These are phyloP conservation scores for Jatropha podagrica DNA, from an alignment of 441 rosid species.

Conservation along the genomic window DNA sequence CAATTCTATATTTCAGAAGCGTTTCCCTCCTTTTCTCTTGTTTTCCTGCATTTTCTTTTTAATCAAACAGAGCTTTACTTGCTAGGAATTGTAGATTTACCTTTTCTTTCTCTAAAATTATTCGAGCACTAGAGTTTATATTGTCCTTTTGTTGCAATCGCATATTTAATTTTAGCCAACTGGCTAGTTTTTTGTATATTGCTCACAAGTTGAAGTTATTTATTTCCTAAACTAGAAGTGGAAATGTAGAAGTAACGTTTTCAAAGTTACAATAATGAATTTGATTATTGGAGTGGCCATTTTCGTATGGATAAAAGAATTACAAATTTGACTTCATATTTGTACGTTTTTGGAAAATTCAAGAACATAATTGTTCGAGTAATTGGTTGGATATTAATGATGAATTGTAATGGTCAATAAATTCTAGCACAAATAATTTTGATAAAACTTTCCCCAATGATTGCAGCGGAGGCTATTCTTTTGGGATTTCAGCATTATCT, in stretches of 20 bases:
- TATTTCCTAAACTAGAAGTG: neutral
- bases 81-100: neutral
- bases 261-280: neutral
- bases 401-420: neutral
- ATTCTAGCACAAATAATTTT: neutral
- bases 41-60: constrained; percentile 8
- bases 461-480: constrained; percentile 67
- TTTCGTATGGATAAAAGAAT: neutral
- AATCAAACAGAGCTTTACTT: neutral
- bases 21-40: neutral
- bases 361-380: neutral
- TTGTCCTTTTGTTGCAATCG: neutral
- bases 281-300: neutral
- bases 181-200: neutral
- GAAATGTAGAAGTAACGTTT: neutral
- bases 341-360: neutral
- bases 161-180: neutral
- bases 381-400: neutral
- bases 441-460: neutral
- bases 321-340: neutral
- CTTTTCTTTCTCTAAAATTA: neutral
- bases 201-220: constrained; percentile 1
- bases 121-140: neutral
- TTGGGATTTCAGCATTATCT: constrained; percentile 87
- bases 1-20: neutral